These are phyloP conservation scores for Nannizziopsis arthrosporioides DNA, from an alignment of 2,329 filamentous ascomycete species.

Conservation along the genomic window DNA sequence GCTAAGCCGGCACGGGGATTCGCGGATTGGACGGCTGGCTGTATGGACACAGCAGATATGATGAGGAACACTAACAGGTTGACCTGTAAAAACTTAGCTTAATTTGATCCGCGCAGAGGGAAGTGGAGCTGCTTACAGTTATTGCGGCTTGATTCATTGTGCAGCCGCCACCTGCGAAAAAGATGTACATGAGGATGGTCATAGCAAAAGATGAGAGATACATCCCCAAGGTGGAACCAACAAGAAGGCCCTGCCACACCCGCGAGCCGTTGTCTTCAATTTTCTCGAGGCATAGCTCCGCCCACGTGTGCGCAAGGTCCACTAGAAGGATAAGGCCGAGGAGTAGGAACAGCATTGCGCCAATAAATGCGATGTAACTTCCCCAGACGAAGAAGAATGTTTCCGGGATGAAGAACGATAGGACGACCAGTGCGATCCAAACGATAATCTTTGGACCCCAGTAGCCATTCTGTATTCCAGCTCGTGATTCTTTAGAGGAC, in stretches of 20 bases:
- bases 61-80: slow-evolving; percentile 75
- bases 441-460: slow-evolving; percentile 93
- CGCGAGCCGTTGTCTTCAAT: slow-evolving; percentile 82
- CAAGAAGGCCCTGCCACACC: slow-evolving; percentile 73
- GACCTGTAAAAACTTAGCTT: slow-evolving; percentile 39
- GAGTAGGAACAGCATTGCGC: slow-evolving; percentile 85
- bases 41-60: slow-evolving; percentile 75
- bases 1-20: slow-evolving; percentile 90
- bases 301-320: slow-evolving; percentile 92
- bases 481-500: slow-evolving; percentile 75
- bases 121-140: slow-evolving; percentile 41
- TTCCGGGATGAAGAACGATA: slow-evolving; percentile 94
- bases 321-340: slow-evolving; percentile 86
- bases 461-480: slow-evolving; percentile 90
- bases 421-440: slow-evolving; percentile 75
- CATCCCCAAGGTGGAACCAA: slow-evolving; percentile 89
- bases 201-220: slow-evolving; percentile 81
- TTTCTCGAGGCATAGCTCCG: slow-evolving; percentile 86
- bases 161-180: slow-evolving; percentile 73
- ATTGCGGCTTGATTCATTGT: slow-evolving; percentile 96
- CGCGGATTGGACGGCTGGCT: slow-evolving; percentile 77
- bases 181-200: slow-evolving; percentile 94
- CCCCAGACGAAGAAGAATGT: slow-evolving; percentile 91
- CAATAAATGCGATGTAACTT: slow-evolving; percentile 78
- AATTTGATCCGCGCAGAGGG: background rate